phyloP scores from a whole-genome alignment of 1,284 basidiomycete genomes.

The Acaromyces ingoldii region DNA sequence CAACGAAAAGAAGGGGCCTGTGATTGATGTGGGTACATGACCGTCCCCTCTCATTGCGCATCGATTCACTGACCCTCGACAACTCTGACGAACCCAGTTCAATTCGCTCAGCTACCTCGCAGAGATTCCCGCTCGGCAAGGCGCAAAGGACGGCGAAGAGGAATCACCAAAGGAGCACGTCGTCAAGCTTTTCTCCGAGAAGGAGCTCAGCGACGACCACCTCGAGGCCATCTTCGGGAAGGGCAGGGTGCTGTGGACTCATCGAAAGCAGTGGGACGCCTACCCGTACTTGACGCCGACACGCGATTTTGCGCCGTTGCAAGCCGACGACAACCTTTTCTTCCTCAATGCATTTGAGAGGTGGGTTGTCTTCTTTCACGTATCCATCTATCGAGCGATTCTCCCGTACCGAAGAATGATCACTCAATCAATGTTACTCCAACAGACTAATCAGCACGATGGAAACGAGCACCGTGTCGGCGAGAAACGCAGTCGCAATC shows the following conservation, averaged over 20 bases:
- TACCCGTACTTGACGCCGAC: constrained; percentile 66
- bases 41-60: not conserved
- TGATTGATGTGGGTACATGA: constrained; percentile 4
- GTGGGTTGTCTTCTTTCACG: constrained; percentile 12
- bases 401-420: not conserved
- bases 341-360: constrained; percentile 81
- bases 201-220: constrained; percentile 64
- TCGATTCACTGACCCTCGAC: not conserved
- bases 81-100: constrained; percentile 60
- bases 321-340: constrained; percentile 70
- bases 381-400: not conserved
- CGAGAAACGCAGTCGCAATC: constrained; percentile 62
- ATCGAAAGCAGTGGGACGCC: constrained; percentile 65
- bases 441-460: constrained; percentile 58
- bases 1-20: not conserved
- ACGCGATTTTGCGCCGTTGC: constrained; percentile 66
- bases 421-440: not conserved
- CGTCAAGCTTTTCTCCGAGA: constrained; percentile 68
- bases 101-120: constrained; percentile 84
- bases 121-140: constrained; percentile 51
- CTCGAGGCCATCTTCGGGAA: constrained; percentile 53
- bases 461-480: constrained; percentile 83
- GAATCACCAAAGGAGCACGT: constrained; percentile 34
- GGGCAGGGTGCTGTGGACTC: constrained; percentile 61
- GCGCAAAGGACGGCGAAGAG: constrained; percentile 18